Evolutionary conservation across 2,329 filamentous ascomycete species (phyloP), one percentile per base, ranked within the genome.

Genomic region (Diplodia seriata): DNA sequence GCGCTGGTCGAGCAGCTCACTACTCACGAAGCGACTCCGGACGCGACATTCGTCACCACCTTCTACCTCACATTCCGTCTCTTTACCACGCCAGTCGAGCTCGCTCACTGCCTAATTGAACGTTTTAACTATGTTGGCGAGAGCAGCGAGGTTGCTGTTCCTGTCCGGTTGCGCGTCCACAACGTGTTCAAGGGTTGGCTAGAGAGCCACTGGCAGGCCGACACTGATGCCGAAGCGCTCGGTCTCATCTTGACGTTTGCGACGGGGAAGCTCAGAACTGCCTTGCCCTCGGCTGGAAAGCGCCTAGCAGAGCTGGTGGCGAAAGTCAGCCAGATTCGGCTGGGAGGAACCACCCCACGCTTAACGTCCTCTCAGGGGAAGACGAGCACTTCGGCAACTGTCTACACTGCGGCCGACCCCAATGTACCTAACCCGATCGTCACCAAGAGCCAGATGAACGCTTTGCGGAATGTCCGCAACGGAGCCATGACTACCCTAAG

Each of bases 151-250:
- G 87, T 94, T 70, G 89, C 93, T 26, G 87, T 85, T 2, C 92
- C 94, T 0, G 94, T 98, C 26, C 89, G 94, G 62, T 83, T 99
- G 57, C 89, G 95, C 63, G 93, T 98, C 1, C 98, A 96, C 83
- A 98, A 99, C 76, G 90, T 93, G 68, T 93, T 99, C 85, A 99
- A 99, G 80, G 91, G 92, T 51, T 99, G 95, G 95, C 83, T 99
- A 23, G 95, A 98, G 81, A 95, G 91, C 7, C 93, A 99, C 79
- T 99, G 95, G 94, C 89, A 91, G 57, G 88, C 92, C 70, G 88
- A 93, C 69, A 89, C 89, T 12, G 95, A 99, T 76, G 87, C 87
- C 65, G 85, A 88, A 14, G 93, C 94, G 1, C 83, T 99, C 9
- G 83, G 86, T 0, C 82, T 91, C 59, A 96, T 99, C 70, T 84